Conservation (phyloP, 2,329 filamentous ascomycete genomes). For the Botrytis aclada region DNA sequence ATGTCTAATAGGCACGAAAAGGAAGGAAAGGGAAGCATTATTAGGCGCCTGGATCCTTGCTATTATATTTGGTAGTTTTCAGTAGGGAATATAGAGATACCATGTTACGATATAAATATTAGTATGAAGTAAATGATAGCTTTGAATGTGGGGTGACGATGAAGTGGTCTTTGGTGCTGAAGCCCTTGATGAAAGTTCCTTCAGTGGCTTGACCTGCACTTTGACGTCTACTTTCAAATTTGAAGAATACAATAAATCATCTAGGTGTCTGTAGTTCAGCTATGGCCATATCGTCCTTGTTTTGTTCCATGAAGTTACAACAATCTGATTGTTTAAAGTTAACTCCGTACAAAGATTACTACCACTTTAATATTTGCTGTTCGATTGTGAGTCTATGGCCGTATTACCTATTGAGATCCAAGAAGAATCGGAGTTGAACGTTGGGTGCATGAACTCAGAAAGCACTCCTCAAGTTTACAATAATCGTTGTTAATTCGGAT, state of each 20-base stretch:
- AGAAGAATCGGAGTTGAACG: background rate
- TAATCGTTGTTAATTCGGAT: background rate
- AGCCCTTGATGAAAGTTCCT: background rate
- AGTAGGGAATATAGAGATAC: constrained; percentile 9
- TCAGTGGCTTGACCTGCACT: background rate
- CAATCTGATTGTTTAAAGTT: background rate
- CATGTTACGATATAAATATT: background rate
- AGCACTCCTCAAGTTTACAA: background rate
- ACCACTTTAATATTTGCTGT: background rate
- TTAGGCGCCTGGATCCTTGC: constrained; percentile 7
- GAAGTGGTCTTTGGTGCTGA: background rate
- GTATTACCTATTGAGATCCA: background rate
- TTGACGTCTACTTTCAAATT: background rate
- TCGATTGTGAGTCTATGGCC: background rate
- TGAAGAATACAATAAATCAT: background rate
- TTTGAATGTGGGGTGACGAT: background rate
- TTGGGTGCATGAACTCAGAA: background rate
- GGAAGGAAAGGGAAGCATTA: constrained; percentile 5
- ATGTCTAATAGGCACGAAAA: background rate
- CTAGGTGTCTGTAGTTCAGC: background rate
- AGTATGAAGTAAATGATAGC: background rate
- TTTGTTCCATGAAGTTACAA: background rate
- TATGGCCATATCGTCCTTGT: background rate
- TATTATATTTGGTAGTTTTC: constrained; percentile 1
- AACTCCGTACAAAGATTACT: background rate